Base-by-base conservation (phyloP, 306 rosid genomes). In the Vigna nakashimae region DNA sequence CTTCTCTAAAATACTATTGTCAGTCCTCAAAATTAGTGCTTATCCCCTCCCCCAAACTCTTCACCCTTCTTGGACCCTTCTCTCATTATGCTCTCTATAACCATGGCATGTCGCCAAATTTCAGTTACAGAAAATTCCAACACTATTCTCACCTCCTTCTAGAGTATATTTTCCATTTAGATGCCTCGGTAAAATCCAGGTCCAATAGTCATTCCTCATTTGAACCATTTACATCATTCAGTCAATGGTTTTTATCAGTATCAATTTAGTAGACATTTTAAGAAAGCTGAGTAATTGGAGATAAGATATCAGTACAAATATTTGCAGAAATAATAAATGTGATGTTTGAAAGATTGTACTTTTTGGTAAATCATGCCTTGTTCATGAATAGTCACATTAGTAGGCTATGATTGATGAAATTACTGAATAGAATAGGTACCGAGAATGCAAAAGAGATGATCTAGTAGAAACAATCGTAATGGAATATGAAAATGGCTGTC, bases 291-390 rank as follows among this genome's bases (percentile, higher is more conserved):
- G 70, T 45, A 43, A 65, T 73, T 73, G 40, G 73, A 59, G 77
- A 76, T 52, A 52, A 67, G 40, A 6, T 69, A 56, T 67, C 9
- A 68, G 46, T 42, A 42, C 4, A 9, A 9, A 30, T 80, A 28
- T 36, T 52, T 4, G 34, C 60, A 45, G 18, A 70, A 69, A 16
- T 75, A 51, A 9, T 38, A 70, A 81, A 22, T 18, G 56, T 11
- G 56, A 68, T 58, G 59, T 53, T 75, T 79, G 28, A 52, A 71
- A 52, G 9, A 56, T 71, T 52, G 56, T 57, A 52, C 50, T 40
- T 58, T 73, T 65, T 63, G 77, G 45, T 73, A 73, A 67, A 79
- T 12, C 26, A 48, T 74, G 71, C 65, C 57, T 80, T 43, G 68
- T 63, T 34, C 14, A 32, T 16, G 58, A 74, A 17, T 49, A 36